Evolutionary conservation across 2,329 filamentous ascomycete genomes (phyloP), one percentile per base, ranked within the genome.

Genomic region (Xenoacremonium recifei): DNA sequence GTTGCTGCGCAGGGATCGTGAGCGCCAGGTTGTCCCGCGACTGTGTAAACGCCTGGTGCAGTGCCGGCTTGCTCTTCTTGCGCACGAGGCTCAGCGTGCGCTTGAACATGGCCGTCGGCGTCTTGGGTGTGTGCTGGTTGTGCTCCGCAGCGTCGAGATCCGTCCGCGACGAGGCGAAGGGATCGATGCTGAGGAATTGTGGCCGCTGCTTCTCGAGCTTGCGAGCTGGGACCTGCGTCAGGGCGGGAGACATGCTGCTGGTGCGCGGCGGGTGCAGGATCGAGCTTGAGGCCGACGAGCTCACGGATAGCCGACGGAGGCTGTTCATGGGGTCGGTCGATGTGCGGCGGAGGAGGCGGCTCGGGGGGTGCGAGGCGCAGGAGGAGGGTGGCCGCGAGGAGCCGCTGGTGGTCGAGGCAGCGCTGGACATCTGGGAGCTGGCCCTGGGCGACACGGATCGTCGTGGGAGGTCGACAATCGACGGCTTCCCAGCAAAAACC

Each of bases 401-500:
- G 21, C 50, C 39, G 29, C 54, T 59, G 39, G 60, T 55, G 9
- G n/a, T n/a, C n/a, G n/a, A n/a, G n/a, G n/a, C n/a, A n/a, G n/a
- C n/a, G 29, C 17, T 31, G 17, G 17, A 34, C 16, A 15, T n/a
- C 5, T 34, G 10, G 17, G 66, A 68, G 45, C 60, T 66, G n/a
- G n/a, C n/a, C n/a, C n/a, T n/a, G 9, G 71, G 67, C 4, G 74
- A 71, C 7, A 63, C 51, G n/a, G 73, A 73, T 46, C 72, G 63
- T 39, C 68, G 64, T 21, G 66, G 63, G 13, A 82, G 64, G 49
- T 81, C 66, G 44, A 81, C 69, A 11, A 84, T 70, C 34, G 71
- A 76, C 4, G 80, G 80, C 64, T 79, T 82, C 44, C 79, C 79
- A 3, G 75, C 69, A 46, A 75, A 80, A 42, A 81, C 67, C 29